Base-by-base conservation (phyloP, 768 basidiomycete genomes). In the Tylopilus cervinicoccineus region DNA sequence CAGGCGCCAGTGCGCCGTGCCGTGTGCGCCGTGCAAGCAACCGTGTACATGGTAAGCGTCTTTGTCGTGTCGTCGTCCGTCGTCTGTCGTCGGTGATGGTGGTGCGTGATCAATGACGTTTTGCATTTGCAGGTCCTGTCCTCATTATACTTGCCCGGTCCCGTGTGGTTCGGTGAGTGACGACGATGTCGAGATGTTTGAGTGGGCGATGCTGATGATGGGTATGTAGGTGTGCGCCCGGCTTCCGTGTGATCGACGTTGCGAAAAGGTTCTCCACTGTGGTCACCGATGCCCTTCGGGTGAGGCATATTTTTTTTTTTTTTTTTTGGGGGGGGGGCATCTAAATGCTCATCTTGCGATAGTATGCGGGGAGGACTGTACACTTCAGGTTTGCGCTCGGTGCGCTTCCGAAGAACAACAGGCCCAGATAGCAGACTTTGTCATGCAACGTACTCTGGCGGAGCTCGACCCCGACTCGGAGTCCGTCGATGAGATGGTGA, bases 341-440 rank as follows among this genome's bases (percentile, higher is more conserved):
- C n/a, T n/a, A n/a, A n/a, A n/a, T n/a, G 20, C 43, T 57, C 24
- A 58, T 45, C 4, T 40, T 28, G 1, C 19, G 4, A 34, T 47
- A 86, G 84, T 88, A 1, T 86, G 84, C 46, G 83, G 85, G 7
- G 86, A 88, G 61, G 66, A 73, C 14, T 88, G 86, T 56, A 28
- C 47, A 0, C 58, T 70, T 1, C 84, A 86, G 64, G 52, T 72
- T 7, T 88, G 86, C 52, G 72, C 73, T 2, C 14, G 47, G 5
- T 88, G 86, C 51, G 72, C 75, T 2, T 43, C 75, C 12, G 58
- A 58, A 2, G 64, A 72, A 1, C 48, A 63, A 19, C 71, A 69
- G 43, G 51, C 66, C 1, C 64, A 68, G 22, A 67, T 84, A 13
- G 84, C 82, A 17, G 86, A 88, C 56, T 53, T 84, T n/a, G 67